These are phyloP conservation scores for Echites panduratus DNA, from an alignment of 257 asterid genomes.

Conservation along the genomic window DNA sequence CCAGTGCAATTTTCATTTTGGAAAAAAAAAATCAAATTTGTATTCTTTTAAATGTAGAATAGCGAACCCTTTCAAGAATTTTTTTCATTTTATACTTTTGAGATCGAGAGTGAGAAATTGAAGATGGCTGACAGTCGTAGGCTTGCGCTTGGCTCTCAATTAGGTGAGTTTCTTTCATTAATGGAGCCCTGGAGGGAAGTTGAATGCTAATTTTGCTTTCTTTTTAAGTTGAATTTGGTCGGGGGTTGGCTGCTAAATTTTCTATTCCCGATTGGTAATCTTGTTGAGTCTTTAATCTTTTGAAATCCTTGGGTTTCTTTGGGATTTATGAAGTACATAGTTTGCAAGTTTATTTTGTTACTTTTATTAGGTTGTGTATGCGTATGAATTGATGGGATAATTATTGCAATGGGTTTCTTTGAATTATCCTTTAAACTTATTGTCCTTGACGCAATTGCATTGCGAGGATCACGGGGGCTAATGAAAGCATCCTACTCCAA, in stretches of 20 bases:
- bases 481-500: background rate
- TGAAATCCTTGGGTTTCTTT: background rate
- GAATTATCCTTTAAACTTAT: background rate
- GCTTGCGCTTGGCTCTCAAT: conserved; percentile 28
- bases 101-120: background rate
- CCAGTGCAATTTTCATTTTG: background rate
- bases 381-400: background rate
- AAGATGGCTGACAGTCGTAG: conserved; percentile 34
- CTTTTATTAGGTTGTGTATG: background rate
- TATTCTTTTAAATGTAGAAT: background rate
- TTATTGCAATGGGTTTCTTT: background rate
- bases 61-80: background rate
- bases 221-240: conserved; percentile 2
- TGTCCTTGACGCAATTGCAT: background rate
- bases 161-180: conserved; percentile 18
- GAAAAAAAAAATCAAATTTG: background rate
- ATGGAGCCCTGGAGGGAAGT: background rate
- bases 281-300: background rate
- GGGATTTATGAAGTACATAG: background rate
- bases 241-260: background rate
- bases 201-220: background rate
- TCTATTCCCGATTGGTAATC: background rate
- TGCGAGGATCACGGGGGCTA: background rate
- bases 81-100: background rate
- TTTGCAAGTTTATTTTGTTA: background rate